Evolutionary conservation across 345 rosid genomes (phyloP).

Genomic region (Citrus glauca): DNA sequence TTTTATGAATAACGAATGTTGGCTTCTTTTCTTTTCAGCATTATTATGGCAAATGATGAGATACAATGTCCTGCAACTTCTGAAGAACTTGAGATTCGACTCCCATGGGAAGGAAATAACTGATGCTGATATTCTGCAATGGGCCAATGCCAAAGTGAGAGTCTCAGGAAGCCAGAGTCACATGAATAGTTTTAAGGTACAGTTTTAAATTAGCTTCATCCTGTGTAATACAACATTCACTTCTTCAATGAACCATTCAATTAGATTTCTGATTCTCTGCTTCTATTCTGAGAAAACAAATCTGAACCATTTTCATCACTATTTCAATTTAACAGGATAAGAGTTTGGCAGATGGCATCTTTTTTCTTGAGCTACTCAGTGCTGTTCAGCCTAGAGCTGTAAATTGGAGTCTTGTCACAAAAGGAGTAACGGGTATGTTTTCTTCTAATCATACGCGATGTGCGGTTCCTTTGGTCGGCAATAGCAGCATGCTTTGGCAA

Average conservation of each 20-base stretch:
- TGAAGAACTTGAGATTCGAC: constrained; percentile 84
- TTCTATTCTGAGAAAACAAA: neutral
- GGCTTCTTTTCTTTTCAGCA: constrained; percentile 42
- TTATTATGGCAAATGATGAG: constrained; percentile 97
- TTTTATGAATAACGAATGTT: neutral
- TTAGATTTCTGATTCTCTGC: neutral
- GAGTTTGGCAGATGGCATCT: constrained; percentile 78
- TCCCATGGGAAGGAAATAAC: constrained; percentile 83
- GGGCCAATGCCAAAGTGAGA: constrained; percentile 88
- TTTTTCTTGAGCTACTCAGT: constrained; percentile 87
- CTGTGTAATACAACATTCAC: neutral
- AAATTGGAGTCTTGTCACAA: constrained; percentile 93
- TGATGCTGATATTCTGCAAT: constrained; percentile 78
- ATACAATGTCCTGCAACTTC: constrained; percentile 88
- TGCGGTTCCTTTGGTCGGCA: neutral
- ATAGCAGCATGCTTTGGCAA: neutral
- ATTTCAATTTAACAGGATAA: constrained; percentile 56
- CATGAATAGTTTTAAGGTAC: constrained; percentile 85
- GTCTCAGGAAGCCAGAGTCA: constrained; percentile 62
- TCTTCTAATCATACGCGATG: neutral
- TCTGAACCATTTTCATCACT: neutral
- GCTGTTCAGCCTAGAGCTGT: constrained; percentile 89
- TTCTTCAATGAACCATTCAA: neutral
- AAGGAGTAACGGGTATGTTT: constrained; percentile 67
- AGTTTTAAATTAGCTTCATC: neutral